Evolutionary conservation across 352 stramenopile species (phyloP), one percentile per base, ranked within the genome.

Genomic region (Pythium periplocum): DNA sequence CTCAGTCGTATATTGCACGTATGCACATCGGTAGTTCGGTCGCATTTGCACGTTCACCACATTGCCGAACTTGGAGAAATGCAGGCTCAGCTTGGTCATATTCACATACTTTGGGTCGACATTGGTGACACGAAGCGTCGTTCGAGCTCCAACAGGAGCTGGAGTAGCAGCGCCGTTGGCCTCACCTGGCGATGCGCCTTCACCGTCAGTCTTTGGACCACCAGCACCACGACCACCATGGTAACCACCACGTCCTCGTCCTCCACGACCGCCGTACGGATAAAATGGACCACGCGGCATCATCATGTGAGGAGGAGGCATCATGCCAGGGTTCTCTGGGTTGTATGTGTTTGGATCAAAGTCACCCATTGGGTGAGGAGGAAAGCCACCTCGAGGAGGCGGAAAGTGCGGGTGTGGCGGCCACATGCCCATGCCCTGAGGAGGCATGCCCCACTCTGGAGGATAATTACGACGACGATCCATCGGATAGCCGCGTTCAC

Each of bases 31-130:
- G 47, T 83, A 75, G 34, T 64, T 80, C 51, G 84, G 84, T 1
- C 84, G 78, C 84, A 95, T 95, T 55, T 93, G 82, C 32, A 95
- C 83, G 59, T 95, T 95, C 37, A 95, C 84, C 44, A 95, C 82
- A 43, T 93, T 89, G 64, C 84, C 84, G 57, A 95, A 95, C 57
- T 90, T 90, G 53, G 75, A 88, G 45, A 95, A 95, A 57, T 95
- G 84, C 46, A 88, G 69, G 48, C 80, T 92, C 34, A 95, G 71
- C 59, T 86, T 90, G 30, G 83, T 92, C 81, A 95, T 92, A 66
- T 93, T 95, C 54, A 95, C 79, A 53, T 88, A 93, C 67, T 93
- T 90, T 43, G 78, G 76, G 53, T 95, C 84, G 12, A 93, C 82
- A 55, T 95, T 89, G 61, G 77, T 84, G 61, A 95, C 77, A 32